phyloP scores from a whole-genome alignment of 495 filamentous ascomycete genomes.

The Staphylotrichum longicolle region DNA sequence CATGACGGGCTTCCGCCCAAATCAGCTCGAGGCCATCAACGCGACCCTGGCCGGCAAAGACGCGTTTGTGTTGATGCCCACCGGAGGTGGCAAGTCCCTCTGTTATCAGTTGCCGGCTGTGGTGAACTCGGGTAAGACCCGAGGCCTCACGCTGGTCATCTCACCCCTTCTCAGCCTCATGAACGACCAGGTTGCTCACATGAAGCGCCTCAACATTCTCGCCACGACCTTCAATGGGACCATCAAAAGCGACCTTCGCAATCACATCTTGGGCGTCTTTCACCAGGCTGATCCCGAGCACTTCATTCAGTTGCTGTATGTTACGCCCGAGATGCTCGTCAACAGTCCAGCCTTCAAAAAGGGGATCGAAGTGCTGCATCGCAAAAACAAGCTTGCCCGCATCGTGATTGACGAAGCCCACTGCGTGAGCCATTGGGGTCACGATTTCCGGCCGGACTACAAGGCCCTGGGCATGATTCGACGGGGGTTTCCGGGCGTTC shows the following conservation, averaged over 20 bases:
- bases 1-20: conserved; percentile 79
- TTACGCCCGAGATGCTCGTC: conserved; percentile 94
- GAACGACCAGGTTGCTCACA: conserved; percentile 88
- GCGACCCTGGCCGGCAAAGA: conserved; percentile 83
- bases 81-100: conserved; percentile 92
- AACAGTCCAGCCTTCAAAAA: conserved; percentile 65
- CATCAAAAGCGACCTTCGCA: conserved; percentile 52
- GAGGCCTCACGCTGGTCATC: conserved; percentile 86
- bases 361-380: conserved; percentile 61
- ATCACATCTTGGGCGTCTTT: conserved; percentile 59
- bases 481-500: conserved; percentile 66
- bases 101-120: conserved; percentile 95
- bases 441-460: conserved; percentile 97
- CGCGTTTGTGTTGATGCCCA: conserved; percentile 94
- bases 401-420: conserved; percentile 98
- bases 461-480: conserved; percentile 76
- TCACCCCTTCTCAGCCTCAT: conserved; percentile 95
- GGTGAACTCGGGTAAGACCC: conserved; percentile 73
- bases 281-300: conserved; percentile 61
- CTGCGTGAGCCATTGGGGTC: conserved; percentile 98
- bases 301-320: conserved; percentile 79
- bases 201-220: conserved; percentile 69
- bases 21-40: conserved; percentile 95
- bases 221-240: conserved; percentile 81
- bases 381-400: conserved; percentile 68